These are phyloP conservation scores for Debaryomyces singareniensis DNA, from an alignment of 1,139 yeast species.

Conservation along the genomic window DNA sequence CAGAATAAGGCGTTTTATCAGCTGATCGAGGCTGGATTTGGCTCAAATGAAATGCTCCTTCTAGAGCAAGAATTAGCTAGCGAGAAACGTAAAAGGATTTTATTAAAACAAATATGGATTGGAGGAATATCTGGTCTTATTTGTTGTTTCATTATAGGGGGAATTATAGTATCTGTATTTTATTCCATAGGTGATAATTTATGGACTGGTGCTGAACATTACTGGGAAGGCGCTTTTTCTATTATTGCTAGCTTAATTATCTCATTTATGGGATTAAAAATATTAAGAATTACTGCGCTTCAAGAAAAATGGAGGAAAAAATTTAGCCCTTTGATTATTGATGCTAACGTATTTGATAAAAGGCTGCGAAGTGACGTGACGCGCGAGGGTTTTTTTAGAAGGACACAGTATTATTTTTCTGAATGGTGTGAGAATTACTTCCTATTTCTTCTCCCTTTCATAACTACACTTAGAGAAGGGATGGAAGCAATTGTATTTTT, in stretches of 20 bases:
- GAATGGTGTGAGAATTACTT: conserved; percentile 15
- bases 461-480: conserved; percentile 43
- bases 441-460: conserved; percentile 28
- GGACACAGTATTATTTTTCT: not conserved
- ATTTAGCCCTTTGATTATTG: conserved; percentile 24
- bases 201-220: conserved; percentile 41
- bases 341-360: conserved; percentile 13
- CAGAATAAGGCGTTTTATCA: not conserved
- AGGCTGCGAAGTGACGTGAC: conserved; percentile 3
- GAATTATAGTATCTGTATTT: conserved; percentile 29
- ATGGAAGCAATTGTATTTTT: conserved; percentile 43
- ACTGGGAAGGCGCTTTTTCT: conserved; percentile 43
- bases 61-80: not conserved
- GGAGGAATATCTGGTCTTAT: conserved; percentile 37
- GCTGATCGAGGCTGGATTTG: not conserved
- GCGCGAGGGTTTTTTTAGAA: too few relatives aligned
- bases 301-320: conserved; percentile 82
- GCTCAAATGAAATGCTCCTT: too few relatives aligned
- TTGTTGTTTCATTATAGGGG: conserved; percentile 32
- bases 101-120: conserved; percentile 34
- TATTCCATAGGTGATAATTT: conserved; percentile 34
- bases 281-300: conserved; percentile 45
- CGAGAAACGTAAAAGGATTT: conserved; percentile 7
- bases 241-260: conserved; percentile 38
- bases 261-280: conserved; percentile 40